Conservation (phyloP, 164 flowering plant genomes). For the Chloranthus sessilifolius region DNA sequence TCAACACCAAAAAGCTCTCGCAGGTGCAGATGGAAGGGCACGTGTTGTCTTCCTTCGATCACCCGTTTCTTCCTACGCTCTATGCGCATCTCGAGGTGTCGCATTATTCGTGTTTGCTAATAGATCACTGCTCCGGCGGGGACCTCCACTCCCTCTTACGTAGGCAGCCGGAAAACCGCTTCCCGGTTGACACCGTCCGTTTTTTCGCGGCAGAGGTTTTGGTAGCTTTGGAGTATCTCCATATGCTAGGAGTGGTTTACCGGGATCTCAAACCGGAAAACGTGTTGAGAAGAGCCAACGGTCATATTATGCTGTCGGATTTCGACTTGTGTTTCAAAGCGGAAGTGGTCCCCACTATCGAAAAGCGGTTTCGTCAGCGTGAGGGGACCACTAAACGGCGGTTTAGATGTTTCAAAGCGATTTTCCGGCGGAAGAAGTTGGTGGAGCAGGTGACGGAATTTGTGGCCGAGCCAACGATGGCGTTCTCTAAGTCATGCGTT, state of each 20-base stretch:
- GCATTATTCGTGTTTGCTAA: constrained; percentile 68
- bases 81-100: constrained; percentile 69
- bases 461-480: constrained; percentile 76
- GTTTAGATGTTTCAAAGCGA: constrained; percentile 13
- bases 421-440: background rate
- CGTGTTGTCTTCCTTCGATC: constrained; percentile 56
- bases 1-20: constrained; percentile 42
- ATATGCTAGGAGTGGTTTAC: constrained; percentile 83
- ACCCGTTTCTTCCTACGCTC: constrained; percentile 82
- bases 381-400: background rate
- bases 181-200: constrained; percentile 44
- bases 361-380: background rate
- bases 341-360: constrained; percentile 47
- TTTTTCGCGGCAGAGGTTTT: constrained; percentile 93
- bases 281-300: constrained; percentile 78
- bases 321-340: constrained; percentile 78
- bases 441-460: constrained; percentile 33
- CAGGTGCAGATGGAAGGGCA: constrained; percentile 60
- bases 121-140: constrained; percentile 76
- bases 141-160: constrained; percentile 59
- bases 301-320: constrained; percentile 92
- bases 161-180: constrained; percentile 42
- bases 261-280: constrained; percentile 94
- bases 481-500: constrained; percentile 65
- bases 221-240: constrained; percentile 86